These are phyloP conservation scores for Lepidium aucheri DNA, from an alignment of 345 rosid genomes.

Conservation along the genomic window DNA sequence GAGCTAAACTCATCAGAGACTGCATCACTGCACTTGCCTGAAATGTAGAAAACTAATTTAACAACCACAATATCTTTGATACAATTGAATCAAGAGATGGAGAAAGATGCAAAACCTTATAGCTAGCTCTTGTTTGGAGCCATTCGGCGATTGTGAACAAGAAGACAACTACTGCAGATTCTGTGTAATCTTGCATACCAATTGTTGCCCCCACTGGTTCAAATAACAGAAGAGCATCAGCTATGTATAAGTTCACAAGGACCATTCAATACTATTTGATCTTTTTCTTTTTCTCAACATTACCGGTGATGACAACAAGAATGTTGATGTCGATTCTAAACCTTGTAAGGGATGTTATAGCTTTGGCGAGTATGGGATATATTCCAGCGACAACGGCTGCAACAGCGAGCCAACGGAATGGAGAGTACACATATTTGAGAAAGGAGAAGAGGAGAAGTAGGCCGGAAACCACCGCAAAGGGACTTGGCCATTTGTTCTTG, in stretches of 20 bases:
- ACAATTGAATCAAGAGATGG: background rate
- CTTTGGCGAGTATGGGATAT: constrained; percentile 47
- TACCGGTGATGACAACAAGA: constrained; percentile 77
- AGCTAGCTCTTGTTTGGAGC: constrained; percentile 89
- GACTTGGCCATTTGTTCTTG: constrained; percentile 84
- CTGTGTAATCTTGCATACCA: constrained; percentile 61
- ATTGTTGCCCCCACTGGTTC: constrained; percentile 72
- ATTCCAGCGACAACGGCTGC: constrained; percentile 63
- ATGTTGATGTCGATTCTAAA: constrained; percentile 57
- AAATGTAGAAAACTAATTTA: background rate
- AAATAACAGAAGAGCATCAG: background rate
- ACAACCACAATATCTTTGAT: background rate
- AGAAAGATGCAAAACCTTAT: constrained; percentile 49
- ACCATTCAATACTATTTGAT: too few relatives aligned
- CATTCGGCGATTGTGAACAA: constrained; percentile 77
- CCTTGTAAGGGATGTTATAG: constrained; percentile 36
- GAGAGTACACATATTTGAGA: constrained; percentile 50
- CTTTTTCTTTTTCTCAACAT: too few relatives aligned
- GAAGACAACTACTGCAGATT: constrained; percentile 86
- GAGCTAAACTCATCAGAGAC: constrained; percentile 69
- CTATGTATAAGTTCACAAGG: too few relatives aligned
- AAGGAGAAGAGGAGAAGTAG: constrained; percentile 43
- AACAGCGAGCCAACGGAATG: constrained; percentile 64
- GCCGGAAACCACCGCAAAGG: constrained; percentile 57
- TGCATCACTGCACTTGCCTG: constrained; percentile 92